Base-by-base conservation (phyloP, 495 filamentous ascomycete species). In the Astrothelium subdiscretum region DNA sequence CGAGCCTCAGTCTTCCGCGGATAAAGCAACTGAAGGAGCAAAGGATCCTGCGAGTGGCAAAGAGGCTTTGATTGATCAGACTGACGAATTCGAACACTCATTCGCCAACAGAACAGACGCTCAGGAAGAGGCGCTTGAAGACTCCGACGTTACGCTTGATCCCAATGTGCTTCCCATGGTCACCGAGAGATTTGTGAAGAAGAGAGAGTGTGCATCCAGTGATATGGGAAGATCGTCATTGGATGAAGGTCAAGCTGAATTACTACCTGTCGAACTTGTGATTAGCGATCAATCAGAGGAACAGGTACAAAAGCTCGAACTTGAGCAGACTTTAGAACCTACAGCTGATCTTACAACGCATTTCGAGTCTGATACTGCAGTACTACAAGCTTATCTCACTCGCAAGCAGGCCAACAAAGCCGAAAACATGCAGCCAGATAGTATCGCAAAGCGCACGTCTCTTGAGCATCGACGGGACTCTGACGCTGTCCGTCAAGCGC, bases 361-460 rank as follows among this genome's bases (percentile, higher is more conserved):
- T 57, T 60, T 75, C 59, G 76, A 81, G 83, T 54, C 48, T 58
- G 83, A 86, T 72, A 81, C 82, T 1, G 81, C 73, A 57, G 66
- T 86, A 24, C 76, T 87, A 27, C 83, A 82, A 64, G 79, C 81
- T 58, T 87, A 86, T 67, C 72, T 87, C 32, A 81, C 76, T 60
- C 81, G 79, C 52, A 83, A 83, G 18, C 80, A 80, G 61, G 80
- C 82, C 11, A 85, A 78, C 66, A 83, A 83, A 65, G 81, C 79
- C 31, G 35, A 29, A 32, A 63, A 38, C 15, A 52, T 48, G 22
- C 40, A 81, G 77, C 65, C 82, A 15, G 67, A 71, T 13, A 69
- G 69, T 26, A 71, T 73, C 11, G 31, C 68, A 42, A 64, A 65
- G 29, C 71, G 69, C 1, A 58, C 66, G 12, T 74, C 74, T 4